These are phyloP conservation scores for Phialophora tarda DNA, from an alignment of 2,329 filamentous ascomycete species.

Conservation along the genomic window DNA sequence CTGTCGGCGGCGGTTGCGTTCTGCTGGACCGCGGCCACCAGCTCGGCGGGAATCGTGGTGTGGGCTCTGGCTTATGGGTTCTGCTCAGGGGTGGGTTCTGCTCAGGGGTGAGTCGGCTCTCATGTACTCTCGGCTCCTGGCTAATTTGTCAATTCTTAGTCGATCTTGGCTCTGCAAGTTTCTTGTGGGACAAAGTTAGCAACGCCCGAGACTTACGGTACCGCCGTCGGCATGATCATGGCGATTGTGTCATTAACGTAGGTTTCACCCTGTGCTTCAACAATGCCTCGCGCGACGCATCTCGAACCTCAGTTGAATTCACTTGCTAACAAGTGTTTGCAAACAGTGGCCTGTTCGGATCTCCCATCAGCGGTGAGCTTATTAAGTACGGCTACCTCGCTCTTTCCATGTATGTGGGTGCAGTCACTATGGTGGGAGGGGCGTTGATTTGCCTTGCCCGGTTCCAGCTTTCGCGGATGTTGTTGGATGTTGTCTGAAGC, in stretches of 20 bases:
- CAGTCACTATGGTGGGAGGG: slow-evolving; percentile 8
- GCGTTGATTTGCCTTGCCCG: slow-evolving; percentile 17
- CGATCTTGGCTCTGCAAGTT: slow-evolving; percentile 54
- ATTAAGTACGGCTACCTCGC: slow-evolving; percentile 50
- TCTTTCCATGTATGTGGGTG: slow-evolving; percentile 45
- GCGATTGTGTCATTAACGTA: slow-evolving; percentile 53
- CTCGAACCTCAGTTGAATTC: background rate
- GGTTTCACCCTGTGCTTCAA: slow-evolving; percentile 31
- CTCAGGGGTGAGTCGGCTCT: slow-evolving; percentile 38
- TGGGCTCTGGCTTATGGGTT: slow-evolving; percentile 45
- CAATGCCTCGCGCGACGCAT: background rate
- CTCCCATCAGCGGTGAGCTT: slow-evolving; percentile 52
- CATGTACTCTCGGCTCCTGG: background rate
- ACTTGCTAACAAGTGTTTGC: background rate
- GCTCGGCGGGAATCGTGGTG: slow-evolving; percentile 43
- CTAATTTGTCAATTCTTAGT: slow-evolving; percentile 41
- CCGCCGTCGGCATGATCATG: slow-evolving; percentile 52
- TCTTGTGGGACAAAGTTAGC: slow-evolving; percentile 54
- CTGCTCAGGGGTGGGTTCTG: slow-evolving; percentile 43
- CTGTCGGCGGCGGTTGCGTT: slow-evolving; percentile 42
- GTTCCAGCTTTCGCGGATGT: slow-evolving; percentile 19
- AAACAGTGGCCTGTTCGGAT: slow-evolving; percentile 47
- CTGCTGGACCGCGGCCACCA: slow-evolving; percentile 41
- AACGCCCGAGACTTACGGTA: slow-evolving; percentile 48
- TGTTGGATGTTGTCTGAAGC: slow-evolving; percentile 15